Conservation (phyloP, 2,329 filamentous ascomycete genomes). For the Hyphodiscus sp. region DNA sequence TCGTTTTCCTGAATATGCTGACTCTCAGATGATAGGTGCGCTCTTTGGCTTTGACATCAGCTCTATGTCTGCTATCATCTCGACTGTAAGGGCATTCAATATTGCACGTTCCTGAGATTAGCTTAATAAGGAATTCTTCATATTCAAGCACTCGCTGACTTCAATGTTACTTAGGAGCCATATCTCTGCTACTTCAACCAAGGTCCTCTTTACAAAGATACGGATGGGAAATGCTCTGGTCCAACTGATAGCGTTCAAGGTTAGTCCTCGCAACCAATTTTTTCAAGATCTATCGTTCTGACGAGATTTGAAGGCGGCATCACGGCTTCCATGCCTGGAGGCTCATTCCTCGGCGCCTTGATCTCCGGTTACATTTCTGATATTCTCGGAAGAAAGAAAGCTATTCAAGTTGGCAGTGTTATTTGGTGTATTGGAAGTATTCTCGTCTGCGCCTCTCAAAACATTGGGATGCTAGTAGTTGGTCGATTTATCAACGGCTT, state of each 20-base stretch:
- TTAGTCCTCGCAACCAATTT: constrained; percentile 27
- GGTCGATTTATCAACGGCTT: constrained; percentile 56
- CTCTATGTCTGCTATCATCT: constrained; percentile 52
- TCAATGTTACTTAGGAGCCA: constrained; percentile 25
- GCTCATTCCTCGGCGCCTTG: constrained; percentile 61
- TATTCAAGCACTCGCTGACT: background rate
- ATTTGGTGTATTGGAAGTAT: constrained; percentile 50
- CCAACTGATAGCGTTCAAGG: constrained; percentile 34
- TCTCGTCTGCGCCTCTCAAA: constrained; percentile 50
- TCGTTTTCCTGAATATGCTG: no score
- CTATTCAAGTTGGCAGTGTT: constrained; percentile 41
- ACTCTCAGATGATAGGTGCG: constrained; percentile 6
- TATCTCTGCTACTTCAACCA: constrained; percentile 47
- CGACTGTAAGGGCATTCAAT: constrained; percentile 25
- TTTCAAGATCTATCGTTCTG: constrained; percentile 36
- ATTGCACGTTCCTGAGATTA: no score
- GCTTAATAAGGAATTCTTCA: no score
- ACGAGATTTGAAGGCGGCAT: constrained; percentile 53
- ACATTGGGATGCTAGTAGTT: constrained; percentile 47
- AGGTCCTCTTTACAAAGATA: constrained; percentile 14
- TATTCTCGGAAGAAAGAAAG: constrained; percentile 41
- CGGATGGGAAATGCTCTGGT: constrained; percentile 43
- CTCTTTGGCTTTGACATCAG: constrained; percentile 45
- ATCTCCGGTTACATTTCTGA: constrained; percentile 54
- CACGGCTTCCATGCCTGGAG: constrained; percentile 64